A percentile compares a stretch with the other conserved stretches of the same genome.
Conservation (phyloP, 1,284 basidiomycete genomes). For the Tausonia pullulans region DNA sequence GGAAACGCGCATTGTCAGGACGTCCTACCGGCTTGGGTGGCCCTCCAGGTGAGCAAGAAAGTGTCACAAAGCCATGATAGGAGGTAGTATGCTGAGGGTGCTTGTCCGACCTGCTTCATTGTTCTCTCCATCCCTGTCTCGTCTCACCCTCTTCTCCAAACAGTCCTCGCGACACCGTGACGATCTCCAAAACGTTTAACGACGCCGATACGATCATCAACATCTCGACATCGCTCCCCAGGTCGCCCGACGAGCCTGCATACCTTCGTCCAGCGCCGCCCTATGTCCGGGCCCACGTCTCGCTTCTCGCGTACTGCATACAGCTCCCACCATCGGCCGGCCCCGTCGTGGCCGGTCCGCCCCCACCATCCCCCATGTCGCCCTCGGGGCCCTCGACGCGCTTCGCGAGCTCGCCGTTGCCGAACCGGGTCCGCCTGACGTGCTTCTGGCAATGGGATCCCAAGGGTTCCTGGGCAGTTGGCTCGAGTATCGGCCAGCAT, state of each 20-base stretch:
- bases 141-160: slow-evolving; percentile 25
- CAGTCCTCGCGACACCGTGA: slow-evolving; percentile 84
- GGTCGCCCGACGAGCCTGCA: slow-evolving; percentile 80
- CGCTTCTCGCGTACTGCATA: slow-evolving; percentile 84
- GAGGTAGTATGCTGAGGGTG: background rate
- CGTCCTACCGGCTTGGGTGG: slow-evolving; percentile 88
- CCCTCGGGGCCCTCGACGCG: slow-evolving; percentile 6
- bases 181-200: slow-evolving; percentile 72
- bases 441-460: slow-evolving; percentile 95
- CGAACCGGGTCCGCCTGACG: slow-evolving; percentile 55
- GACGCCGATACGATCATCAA: slow-evolving; percentile 77
- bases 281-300: slow-evolving; percentile 81
- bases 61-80: slow-evolving; percentile 16
- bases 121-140: slow-evolving; percentile 22
- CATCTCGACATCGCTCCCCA: slow-evolving; percentile 88
- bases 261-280: slow-evolving; percentile 90
- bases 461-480: slow-evolving; percentile 73
- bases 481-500: slow-evolving; percentile 50
- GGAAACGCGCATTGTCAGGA: slow-evolving; percentile 72
- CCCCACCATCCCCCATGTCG: background rate
- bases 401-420: slow-evolving; percentile 31
- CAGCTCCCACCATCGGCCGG: slow-evolving; percentile 38
- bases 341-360: too few species aligned
- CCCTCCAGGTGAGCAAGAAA: slow-evolving; percentile 65
- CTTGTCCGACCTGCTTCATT: slow-evolving; percentile 21